phyloP scores from a whole-genome alignment of 176 grass and related monocot genomes.

The Carex scoparia region DNA sequence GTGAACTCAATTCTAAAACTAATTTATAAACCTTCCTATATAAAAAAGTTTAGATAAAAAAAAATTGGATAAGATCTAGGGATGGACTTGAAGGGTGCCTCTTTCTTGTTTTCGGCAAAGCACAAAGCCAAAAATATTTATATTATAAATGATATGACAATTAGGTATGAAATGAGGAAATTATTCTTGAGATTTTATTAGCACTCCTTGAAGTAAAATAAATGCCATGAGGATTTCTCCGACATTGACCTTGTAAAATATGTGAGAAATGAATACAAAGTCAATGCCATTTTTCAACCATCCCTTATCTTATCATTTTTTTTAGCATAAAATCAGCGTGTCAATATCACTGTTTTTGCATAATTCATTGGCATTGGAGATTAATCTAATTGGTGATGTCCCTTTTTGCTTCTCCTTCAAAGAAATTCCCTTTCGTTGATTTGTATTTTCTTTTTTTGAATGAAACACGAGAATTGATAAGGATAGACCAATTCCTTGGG shows the following conservation, averaged over 20 bases:
- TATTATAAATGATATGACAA: no score
- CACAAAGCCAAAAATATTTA: no score
- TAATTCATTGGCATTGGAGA: not conserved
- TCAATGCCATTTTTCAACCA: not conserved
- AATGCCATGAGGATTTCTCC: not conserved
- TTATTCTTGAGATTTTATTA: no score
- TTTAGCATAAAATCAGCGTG: not conserved
- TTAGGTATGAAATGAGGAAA: no score
- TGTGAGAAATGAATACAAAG: not conserved
- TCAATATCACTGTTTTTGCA: conserved; percentile 10
- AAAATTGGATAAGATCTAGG: no score
- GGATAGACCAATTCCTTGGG: not conserved
- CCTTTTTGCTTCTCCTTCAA: conserved; percentile 15
- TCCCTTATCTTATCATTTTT: not conserved
- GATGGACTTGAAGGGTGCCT: no score
- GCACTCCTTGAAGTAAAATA: no score
- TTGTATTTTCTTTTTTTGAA: not conserved
- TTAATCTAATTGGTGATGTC: not conserved
- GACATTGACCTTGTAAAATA: not conserved
- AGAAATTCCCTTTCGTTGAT: not conserved
- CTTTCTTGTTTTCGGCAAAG: no score
- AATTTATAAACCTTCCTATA: no score
- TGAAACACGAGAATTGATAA: not conserved
- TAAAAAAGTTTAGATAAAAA: no score
- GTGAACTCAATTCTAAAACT: no score